phyloP scores from a whole-genome alignment of 805 yeast species.

The Candida ovalis region DNA sequence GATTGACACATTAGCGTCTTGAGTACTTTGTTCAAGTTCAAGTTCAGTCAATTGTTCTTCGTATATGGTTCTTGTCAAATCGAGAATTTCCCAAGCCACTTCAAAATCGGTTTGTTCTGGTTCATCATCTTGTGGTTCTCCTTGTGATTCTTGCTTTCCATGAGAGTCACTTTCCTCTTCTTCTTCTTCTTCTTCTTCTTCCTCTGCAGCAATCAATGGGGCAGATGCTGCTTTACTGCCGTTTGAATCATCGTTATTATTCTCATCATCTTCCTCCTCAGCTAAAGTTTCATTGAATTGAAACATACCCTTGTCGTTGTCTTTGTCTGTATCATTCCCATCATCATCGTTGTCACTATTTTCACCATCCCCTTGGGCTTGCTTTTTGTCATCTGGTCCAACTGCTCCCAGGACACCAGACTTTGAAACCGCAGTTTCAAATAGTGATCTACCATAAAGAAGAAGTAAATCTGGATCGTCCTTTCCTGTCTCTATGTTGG shows the following conservation, averaged over 20 bases:
- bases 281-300: conserved; percentile 27
- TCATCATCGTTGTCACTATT: conserved; percentile 29
- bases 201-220: conserved; percentile 16
- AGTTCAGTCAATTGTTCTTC: conserved; percentile 39
- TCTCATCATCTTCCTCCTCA: conserved; percentile 30
- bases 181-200: conserved; percentile 21
- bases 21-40: conserved; percentile 5
- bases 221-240: conserved; percentile 21
- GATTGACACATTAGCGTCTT: background rate
- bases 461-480: conserved; percentile 72
- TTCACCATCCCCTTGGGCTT: conserved; percentile 14
- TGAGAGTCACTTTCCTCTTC: conserved; percentile 20
- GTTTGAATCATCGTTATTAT: conserved; percentile 15
- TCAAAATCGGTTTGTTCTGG: conserved; percentile 72
- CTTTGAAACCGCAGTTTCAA: conserved; percentile 68
- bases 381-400: conserved; percentile 14
- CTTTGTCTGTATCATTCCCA: conserved; percentile 31
- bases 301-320: conserved; percentile 24
- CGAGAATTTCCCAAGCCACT: conserved; percentile 84
- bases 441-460: conserved; percentile 76
- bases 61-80: conserved; percentile 67
- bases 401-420: conserved; percentile 71
- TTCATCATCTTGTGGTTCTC: conserved; percentile 30
- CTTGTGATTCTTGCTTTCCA: conserved; percentile 18
- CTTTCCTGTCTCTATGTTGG: conserved; percentile 46